Conservation (phyloP, 768 basidiomycete genomes). For the Kwoniella pini region DNA sequence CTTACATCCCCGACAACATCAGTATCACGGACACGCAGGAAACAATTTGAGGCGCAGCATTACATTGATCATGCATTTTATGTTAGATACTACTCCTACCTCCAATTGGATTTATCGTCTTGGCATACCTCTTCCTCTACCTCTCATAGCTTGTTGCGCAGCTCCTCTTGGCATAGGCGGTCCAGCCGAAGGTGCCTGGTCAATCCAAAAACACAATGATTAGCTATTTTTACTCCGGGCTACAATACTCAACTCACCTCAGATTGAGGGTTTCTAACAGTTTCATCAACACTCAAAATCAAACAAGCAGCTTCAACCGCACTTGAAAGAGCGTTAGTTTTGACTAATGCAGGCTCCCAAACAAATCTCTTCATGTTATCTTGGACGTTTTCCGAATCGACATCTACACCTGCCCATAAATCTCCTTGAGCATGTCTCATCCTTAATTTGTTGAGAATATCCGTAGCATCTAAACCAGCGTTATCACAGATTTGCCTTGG, state of each 20-base stretch:
- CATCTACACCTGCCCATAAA: slow-evolving; percentile 90
- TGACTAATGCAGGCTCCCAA: slow-evolving; percentile 96
- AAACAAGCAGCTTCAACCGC: slow-evolving; percentile 95
- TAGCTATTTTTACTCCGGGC: no score
- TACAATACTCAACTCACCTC: no score
- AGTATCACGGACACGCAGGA: neutral
- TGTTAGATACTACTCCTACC: neutral
- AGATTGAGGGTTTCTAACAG: slow-evolving; percentile 90
- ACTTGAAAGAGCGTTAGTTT: slow-evolving; percentile 90
- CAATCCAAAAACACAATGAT: neutral
- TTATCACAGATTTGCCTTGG: slow-evolving; percentile 99
- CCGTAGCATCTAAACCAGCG: slow-evolving; percentile 95
- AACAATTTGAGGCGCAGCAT: neutral
- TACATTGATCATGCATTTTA: neutral
- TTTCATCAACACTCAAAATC: slow-evolving; percentile 95
- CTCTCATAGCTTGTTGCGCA: slow-evolving; percentile 79
- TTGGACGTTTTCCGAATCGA: slow-evolving; percentile 81
- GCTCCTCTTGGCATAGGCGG: slow-evolving; percentile 90
- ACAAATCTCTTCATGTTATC: slow-evolving; percentile 98
- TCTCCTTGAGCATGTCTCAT: slow-evolving; percentile 91
- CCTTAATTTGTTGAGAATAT: slow-evolving; percentile 92
- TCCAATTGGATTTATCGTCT: slow-evolving; percentile 29
- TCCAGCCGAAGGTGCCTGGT: slow-evolving; percentile 59
- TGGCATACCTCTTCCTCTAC: slow-evolving; percentile 72
- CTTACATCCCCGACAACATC: no score